phyloP scores from a whole-genome alignment of 257 asterid species.

The Plantago elongata region DNA sequence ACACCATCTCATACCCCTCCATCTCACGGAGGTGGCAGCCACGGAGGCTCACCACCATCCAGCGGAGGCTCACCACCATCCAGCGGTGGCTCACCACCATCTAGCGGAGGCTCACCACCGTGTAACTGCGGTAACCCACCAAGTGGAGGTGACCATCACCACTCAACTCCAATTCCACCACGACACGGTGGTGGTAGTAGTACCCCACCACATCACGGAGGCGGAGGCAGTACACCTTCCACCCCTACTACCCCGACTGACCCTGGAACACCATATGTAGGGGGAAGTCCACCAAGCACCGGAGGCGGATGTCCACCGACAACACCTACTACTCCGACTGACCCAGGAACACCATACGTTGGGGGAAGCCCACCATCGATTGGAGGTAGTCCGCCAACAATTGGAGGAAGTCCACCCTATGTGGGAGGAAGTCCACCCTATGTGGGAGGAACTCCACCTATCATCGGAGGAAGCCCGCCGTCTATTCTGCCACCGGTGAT shows the following conservation, averaged over 20 bases:
- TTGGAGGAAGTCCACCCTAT: slow-evolving; percentile 8
- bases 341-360: too few relatives aligned
- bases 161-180: slow-evolving; percentile 42
- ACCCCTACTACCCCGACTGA: slow-evolving; percentile 36
- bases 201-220: slow-evolving; percentile 24
- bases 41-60: slow-evolving; percentile 34
- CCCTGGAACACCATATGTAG: too few relatives aligned
- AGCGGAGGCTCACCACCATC: slow-evolving; percentile 32
- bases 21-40: slow-evolving; percentile 33
- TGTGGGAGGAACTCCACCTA: background rate
- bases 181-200: slow-evolving; percentile 36
- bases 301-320: slow-evolving; percentile 3
- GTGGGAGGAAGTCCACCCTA: background rate
- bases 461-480: slow-evolving; percentile 12
- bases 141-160: slow-evolving; percentile 43
- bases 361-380: slow-evolving; percentile 17
- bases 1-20: slow-evolving; percentile 31
- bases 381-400: slow-evolving; percentile 27
- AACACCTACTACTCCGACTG: slow-evolving; percentile 35
- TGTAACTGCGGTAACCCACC: slow-evolving; percentile 73
- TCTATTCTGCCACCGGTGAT: slow-evolving; percentile 26
- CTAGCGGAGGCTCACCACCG: slow-evolving; percentile 46
- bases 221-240: slow-evolving; percentile 2
- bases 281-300: slow-evolving; percentile 12
- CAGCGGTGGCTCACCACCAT: slow-evolving; percentile 13